Evolutionary conservation across 805 yeast genomes (phyloP).

Genomic region (Yarrowia hollandica): DNA sequence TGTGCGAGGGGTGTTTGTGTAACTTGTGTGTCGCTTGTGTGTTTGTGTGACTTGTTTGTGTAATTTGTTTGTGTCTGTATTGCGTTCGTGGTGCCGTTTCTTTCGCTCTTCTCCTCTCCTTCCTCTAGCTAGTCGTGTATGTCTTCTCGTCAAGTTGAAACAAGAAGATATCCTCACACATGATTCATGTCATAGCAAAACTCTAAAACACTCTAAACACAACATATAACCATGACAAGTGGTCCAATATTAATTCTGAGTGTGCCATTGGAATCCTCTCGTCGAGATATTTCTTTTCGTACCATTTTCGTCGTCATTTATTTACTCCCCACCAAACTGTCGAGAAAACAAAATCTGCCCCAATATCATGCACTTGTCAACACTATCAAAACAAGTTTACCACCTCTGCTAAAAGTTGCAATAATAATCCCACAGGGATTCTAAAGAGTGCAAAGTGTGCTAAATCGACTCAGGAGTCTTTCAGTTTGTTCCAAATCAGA

Average conservation of each 20-base stretch:
- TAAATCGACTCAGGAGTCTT: too few species aligned
- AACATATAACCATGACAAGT: neutral
- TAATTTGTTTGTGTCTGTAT: neutral
- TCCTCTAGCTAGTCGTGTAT: neutral
- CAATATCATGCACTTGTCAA: neutral
- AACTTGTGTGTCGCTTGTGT: neutral
- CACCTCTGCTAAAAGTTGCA: too few species aligned
- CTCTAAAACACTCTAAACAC: neutral
- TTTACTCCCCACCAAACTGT: neutral
- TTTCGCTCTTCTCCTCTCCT: neutral
- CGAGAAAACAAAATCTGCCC: too few species aligned
- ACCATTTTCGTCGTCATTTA: neutral
- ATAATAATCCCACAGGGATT: neutral
- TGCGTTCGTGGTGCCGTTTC: too few species aligned
- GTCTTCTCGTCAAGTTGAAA: neutral
- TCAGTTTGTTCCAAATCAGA: too few species aligned
- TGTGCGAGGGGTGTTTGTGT: neutral
- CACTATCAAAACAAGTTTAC: conserved; percentile 9
- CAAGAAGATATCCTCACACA: conserved; percentile 14
- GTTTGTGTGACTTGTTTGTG: neutral
- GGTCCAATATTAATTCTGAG: too few species aligned
- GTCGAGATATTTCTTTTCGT: neutral
- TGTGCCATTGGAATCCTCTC: neutral
- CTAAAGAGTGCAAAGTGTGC: too few species aligned
- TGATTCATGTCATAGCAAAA: neutral